Evolutionary conservation across 148 eudicot species (phyloP), one percentile per base, ranked within the genome.

Genomic region (Agrostemma githago): DNA sequence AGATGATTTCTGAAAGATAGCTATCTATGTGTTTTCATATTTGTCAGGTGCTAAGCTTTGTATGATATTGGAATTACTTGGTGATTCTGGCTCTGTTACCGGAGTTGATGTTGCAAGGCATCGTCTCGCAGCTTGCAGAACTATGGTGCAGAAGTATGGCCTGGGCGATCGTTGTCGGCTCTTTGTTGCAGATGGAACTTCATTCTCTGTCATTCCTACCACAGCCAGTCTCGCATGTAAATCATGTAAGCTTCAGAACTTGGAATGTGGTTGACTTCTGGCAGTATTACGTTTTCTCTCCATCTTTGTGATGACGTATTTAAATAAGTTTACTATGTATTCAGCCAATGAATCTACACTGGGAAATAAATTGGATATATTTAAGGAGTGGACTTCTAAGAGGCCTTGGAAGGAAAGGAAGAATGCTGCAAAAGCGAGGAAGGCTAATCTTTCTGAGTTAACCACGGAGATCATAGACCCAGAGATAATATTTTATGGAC

Each of bases 41-140:
- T 70, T 34, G 9, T 69, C 93, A 95, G 99, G 97, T 84, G 97
- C 97, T 74, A 96, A 95, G 83, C 96, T 96, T 74, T 96, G 99
- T 74, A 89, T 92, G 97, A 82, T 89, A 62, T 62, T 84, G 83
- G 99, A 96, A 78, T 85, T 90, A 75, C 94, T 96, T 72, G 94
- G 96, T 40, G 81, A 72, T 82, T 92, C 91, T 17, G 99, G 99
- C 76, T 90, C 96, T 81, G 95, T 87, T 65, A 96, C 99, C 64
- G 99, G 91, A 72, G 92, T 96, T 72, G 99, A 96, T 80, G 81
- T 92, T 82, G 90, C 97, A 57, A 89, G 87, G 69, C 99, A 96
- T 80, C 89, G 97, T 59, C 85, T 96, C 66, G 99, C 97, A 54
- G 99, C 99, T 77, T 87, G 97, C 81, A 81, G 97, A 80, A 95